Evolutionary conservation across 2,329 filamentous ascomycete species (phyloP).

Genomic region (Microascus cirrosus): DNA sequence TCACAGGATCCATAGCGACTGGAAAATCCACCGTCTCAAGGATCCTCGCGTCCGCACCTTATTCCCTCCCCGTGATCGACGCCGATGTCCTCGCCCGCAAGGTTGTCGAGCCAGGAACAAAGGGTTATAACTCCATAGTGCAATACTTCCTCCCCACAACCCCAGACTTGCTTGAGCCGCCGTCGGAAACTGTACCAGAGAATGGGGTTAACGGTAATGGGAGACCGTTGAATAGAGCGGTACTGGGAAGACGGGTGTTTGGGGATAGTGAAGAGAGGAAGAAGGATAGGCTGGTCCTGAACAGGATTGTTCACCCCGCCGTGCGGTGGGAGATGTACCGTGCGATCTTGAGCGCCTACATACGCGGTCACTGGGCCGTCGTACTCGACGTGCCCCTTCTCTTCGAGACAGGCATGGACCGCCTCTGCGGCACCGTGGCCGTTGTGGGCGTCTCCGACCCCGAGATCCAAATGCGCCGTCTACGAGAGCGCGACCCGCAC

Average conservation of each 20-base stretch:
- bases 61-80: constrained; percentile 84
- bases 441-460: constrained; percentile 80
- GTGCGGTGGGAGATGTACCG: constrained; percentile 76
- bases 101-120: constrained; percentile 86
- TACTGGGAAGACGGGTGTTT: constrained; percentile 77
- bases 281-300: constrained; percentile 66
- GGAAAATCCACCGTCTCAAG: constrained; percentile 93
- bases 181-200: constrained; percentile 37
- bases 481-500: constrained; percentile 66
- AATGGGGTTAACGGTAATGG: constrained; percentile 49
- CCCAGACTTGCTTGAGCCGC: constrained; percentile 68
- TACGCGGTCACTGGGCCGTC: constrained; percentile 73
- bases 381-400: constrained; percentile 86
- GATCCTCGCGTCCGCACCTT: constrained; percentile 67
- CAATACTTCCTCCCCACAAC: constrained; percentile 71
- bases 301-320: constrained; percentile 85
- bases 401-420: constrained; percentile 80
- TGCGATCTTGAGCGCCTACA: constrained; percentile 59
- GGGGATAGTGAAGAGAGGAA: constrained; percentile 61
- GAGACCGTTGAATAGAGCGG: constrained; percentile 72
- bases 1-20: constrained; percentile 95
- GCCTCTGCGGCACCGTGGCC: constrained; percentile 72
- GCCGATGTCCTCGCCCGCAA: constrained; percentile 86
- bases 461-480: constrained; percentile 67
- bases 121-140: constrained; percentile 74